These are phyloP conservation scores for Trichoderma erinaceum DNA, from an alignment of 495 filamentous ascomycete genomes.

Conservation along the genomic window DNA sequence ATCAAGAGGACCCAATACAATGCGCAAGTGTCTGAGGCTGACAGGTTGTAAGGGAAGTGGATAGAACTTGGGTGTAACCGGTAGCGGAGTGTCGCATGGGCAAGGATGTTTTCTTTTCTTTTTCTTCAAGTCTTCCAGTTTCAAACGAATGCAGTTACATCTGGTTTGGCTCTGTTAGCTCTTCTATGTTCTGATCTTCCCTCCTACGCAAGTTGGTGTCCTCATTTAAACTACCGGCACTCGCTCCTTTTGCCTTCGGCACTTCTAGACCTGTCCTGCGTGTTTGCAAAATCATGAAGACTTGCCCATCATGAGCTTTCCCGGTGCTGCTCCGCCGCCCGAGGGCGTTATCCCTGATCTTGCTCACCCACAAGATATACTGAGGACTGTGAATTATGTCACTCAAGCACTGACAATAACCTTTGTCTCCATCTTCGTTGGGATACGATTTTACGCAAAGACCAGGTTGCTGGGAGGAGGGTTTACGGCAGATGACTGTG, in stretches of 20 bases:
- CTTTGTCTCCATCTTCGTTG: constrained; percentile 35
- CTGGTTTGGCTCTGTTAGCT: background rate
- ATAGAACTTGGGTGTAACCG: background rate
- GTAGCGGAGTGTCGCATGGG: too few species aligned
- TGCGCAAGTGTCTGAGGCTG: too few species aligned
- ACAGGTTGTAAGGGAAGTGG: background rate
- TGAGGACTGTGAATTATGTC: constrained; percentile 37
- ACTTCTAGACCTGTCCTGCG: background rate
- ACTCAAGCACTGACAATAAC: constrained; percentile 43
- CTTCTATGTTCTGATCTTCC: background rate
- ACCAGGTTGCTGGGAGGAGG: constrained; percentile 30
- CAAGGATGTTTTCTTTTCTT: too few species aligned
- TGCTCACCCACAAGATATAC: constrained; percentile 30
- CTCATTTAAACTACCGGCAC: background rate
- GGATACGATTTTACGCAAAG: constrained; percentile 35
- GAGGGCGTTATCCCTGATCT: constrained; percentile 19
- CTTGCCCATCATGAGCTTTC: constrained; percentile 10
- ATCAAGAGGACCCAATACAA: too few species aligned
- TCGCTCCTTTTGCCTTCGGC: background rate
- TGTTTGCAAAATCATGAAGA: background rate
- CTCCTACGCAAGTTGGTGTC: background rate
- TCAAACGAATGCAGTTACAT: background rate
- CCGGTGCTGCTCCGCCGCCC: constrained; percentile 17
- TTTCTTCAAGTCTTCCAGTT: background rate
- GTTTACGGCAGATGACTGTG: constrained; percentile 39